Base-by-base conservation (phyloP, 202 grass and related monocot species). In the Sporobolus alterniflorus region DNA sequence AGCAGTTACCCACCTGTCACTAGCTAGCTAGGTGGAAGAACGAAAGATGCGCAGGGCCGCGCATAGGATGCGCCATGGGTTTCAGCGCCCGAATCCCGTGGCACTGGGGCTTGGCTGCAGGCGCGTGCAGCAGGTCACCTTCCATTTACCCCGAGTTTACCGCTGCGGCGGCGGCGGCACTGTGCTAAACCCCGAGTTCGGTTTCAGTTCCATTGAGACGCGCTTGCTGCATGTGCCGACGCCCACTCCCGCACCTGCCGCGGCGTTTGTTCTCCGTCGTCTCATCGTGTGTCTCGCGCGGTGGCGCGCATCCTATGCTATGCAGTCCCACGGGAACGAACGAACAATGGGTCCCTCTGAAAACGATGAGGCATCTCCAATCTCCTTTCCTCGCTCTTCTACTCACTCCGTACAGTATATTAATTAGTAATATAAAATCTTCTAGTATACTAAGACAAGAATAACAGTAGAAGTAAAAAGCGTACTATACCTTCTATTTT, bases 61-160 rank as follows among this genome's bases (percentile, higher is more conserved):
- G 55, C 60, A 34, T 65, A 5, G 62, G 77, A 52, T 79, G 63
- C 32, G 77, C 77, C 77, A 42, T 80, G 77, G 48, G 33, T 69
- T 80, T 80, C 48, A 33, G 77, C 64, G 64, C 77, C 57, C 41
- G 17, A 32, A 63, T 77, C 56, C 57, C 57, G 26, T 36, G n/a
- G n/a, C n/a, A n/a, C n/a, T n/a, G n/a, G n/a, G 40, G 72, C 71
- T 24, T 4, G 6, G 8, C 36, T 39, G 36, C 36, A 39, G 36
- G 36, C 36, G 36, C 34, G 34, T 3, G 34, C 34, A 4, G 34
- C 34, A 39, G 34, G 34, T 39, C 34, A 39, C 4, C 34, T 39
- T 39, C 34, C 34, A 39, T 39, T 39, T 39, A 39, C 4, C 34
- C 34, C 4, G 34, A 7, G 34, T 39, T 39, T 39, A 39, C 34